Base-by-base conservation (phyloP, 208 protist species). In the Acanthamoeba culbertsoni region DNA sequence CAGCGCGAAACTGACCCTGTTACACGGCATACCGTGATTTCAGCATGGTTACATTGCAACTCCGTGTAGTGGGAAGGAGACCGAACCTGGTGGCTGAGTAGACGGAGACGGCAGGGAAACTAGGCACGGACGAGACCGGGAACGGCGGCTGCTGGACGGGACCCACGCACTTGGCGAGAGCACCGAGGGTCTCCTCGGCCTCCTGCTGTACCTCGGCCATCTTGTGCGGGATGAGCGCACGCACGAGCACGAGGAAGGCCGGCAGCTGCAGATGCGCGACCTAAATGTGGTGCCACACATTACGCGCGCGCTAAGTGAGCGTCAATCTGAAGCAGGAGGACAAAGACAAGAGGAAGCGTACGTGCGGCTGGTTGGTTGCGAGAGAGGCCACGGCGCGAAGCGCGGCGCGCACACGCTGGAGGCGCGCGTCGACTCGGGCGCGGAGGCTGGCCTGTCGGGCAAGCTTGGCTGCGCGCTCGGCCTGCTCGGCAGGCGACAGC, bases 211-310 rank as follows among this genome's bases (percentile, higher is more conserved):
- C 33, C 59, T 91, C 86, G 33, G 28, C 28, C 40, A 91, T 31
- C 42, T 73, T 45, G 59, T 73, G 40, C 43, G 86, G 37, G 1
- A 91, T 59, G 18, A 91, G 31, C 14, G 86, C 40, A 33, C 59
- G 51, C 16, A 91, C 28, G 42, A 91, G 35, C 3, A 55, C 48
- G 33, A 91, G 35, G 37, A 59, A 91, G 42, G 86, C 59, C 45
- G 86, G 57, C 48, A 91, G 40, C 62, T 91, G 57, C 12, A 65
- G 40, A 28, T 91, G 86, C 57, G 48, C 51, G 31, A 55, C 33
- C 86, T 91, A n/a, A 59, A 23, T 20, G 33, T 35, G 23, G 71
- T 63, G 57, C 6, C 0, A 43, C 12, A 35, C 7, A 79, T 6
- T 62, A 6, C 1, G 8, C 16, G 26, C 31, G 16, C 31, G 8